Evolutionary conservation across 2,329 filamentous ascomycete species (phyloP).

Genomic region (Clarireedia monteithiana): DNA sequence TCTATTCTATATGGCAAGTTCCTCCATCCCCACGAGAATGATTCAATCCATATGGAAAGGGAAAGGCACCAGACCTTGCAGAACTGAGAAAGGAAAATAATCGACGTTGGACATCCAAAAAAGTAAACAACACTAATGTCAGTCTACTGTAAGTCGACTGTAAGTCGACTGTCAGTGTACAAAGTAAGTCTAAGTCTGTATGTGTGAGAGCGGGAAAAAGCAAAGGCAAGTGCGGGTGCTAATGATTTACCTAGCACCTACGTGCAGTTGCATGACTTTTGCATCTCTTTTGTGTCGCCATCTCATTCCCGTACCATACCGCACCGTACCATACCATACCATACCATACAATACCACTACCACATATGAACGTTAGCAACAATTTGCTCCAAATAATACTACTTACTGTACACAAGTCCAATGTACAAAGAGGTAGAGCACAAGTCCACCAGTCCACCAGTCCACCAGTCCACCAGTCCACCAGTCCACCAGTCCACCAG

Average conservation of each 20-base stretch:
- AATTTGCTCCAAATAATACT: too few relatives aligned
- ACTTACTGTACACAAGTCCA: too few relatives aligned
- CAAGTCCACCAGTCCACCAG: too few relatives aligned
- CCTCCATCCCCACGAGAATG: not conserved
- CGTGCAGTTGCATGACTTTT: conserved; percentile 3
- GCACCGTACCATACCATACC: too few relatives aligned
- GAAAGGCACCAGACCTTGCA: too few relatives aligned
- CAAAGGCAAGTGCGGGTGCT: conserved; percentile 25
- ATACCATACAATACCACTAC: not conserved
- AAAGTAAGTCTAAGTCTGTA: not conserved
- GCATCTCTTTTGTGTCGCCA: not conserved
- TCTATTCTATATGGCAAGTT: too few relatives aligned
- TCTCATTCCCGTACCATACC: not conserved
- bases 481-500: too few relatives aligned
- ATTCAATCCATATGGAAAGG: conserved; percentile 4
- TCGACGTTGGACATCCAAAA: not conserved
- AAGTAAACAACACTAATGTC: not conserved
- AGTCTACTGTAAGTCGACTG: not conserved
- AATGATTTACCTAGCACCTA: conserved; percentile 14
- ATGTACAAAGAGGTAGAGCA: too few relatives aligned
- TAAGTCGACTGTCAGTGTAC: not conserved
- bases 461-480: too few relatives aligned
- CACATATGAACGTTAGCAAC: not conserved
- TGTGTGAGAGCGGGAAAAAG: conserved; percentile 15
- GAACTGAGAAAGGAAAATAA: too few relatives aligned